A percentile compares a stretch with the other conserved stretches of the same genome.
phyloP scores from a whole-genome alignment of 345 rosid species.

The Syzygium grande region DNA sequence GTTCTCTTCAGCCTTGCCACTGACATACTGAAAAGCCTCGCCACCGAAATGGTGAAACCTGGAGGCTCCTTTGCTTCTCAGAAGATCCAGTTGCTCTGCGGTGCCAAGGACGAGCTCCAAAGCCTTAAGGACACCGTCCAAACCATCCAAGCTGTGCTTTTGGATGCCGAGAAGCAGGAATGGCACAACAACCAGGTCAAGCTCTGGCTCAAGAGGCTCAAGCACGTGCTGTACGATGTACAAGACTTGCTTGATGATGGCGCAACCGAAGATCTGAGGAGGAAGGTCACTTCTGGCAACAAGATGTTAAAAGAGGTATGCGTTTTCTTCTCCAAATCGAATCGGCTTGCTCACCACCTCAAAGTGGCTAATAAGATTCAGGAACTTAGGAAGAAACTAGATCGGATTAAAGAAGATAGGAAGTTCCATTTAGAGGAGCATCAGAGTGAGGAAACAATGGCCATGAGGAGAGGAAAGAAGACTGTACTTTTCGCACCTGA shows the following conservation, averaged over 20 bases:
- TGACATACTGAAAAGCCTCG: neutral
- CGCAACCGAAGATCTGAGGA: neutral
- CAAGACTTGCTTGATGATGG: conserved; percentile 13
- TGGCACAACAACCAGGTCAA: neutral
- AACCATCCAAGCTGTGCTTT: conserved; percentile 1
- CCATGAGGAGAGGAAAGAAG: too few species aligned
- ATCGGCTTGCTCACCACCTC: neutral
- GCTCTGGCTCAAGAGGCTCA: conserved; percentile 7
- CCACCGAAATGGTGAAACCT: neutral
- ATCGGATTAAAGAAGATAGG: neutral
- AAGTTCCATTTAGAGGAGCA: accelerated
- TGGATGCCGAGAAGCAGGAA: conserved; percentile 12
- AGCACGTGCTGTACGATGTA: conserved; percentile 2
- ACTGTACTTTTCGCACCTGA: too few species aligned
- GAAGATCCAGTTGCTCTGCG: neutral
- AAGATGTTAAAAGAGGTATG: neutral
- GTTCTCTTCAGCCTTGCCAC: neutral
- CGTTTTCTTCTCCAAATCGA: neutral
- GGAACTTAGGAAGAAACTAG: neutral
- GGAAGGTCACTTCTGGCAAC: neutral
- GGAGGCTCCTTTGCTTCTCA: neutral
- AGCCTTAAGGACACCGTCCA: neutral
- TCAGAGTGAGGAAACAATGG: neutral
- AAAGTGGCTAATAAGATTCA: neutral
- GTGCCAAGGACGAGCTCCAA: neutral